These are phyloP conservation scores for Loxodes magnus DNA, from an alignment of 73 alveolate species.

Conservation along the genomic window DNA sequence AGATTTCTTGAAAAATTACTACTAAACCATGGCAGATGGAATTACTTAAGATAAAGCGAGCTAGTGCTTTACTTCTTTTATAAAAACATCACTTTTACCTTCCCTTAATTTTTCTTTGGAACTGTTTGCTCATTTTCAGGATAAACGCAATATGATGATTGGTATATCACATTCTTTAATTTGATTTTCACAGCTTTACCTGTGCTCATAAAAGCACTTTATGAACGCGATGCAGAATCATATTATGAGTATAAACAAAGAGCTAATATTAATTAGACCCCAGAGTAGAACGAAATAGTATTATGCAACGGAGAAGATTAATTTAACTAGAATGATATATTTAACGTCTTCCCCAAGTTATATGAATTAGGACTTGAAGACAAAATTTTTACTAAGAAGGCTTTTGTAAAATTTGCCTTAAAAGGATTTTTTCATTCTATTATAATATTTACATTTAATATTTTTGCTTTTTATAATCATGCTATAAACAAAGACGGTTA, in stretches of 20 bases:
- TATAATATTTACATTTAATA: conserved; percentile 12
- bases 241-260: no score
- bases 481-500: conserved; percentile 11
- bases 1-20: conserved; percentile 57
- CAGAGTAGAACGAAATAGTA: conserved; percentile 7
- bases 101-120: conserved; percentile 74
- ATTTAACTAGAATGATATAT: conserved; percentile 5
- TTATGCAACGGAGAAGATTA: no score
- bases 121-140: conserved; percentile 68
- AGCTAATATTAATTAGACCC: conserved; percentile 8
- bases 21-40: conserved; percentile 66
- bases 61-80: conserved; percentile 76
- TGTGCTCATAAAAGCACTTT: conserved; percentile 65
- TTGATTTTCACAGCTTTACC: conserved; percentile 93
- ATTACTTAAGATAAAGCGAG: conserved; percentile 64
- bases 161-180: conserved; percentile 85
- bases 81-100: conserved; percentile 83
- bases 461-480: conserved; percentile 8
- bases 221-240: conserved; percentile 65
- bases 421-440: conserved; percentile 17
- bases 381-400: conserved; percentile 19
- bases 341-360: conserved; percentile 18
- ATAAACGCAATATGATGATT: conserved; percentile 83
- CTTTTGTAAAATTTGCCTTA: conserved; percentile 14
- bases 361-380: conserved; percentile 25